Evolutionary conservation across 768 basidiomycete genomes (phyloP).

Genomic region (Kwoniella europaea): DNA sequence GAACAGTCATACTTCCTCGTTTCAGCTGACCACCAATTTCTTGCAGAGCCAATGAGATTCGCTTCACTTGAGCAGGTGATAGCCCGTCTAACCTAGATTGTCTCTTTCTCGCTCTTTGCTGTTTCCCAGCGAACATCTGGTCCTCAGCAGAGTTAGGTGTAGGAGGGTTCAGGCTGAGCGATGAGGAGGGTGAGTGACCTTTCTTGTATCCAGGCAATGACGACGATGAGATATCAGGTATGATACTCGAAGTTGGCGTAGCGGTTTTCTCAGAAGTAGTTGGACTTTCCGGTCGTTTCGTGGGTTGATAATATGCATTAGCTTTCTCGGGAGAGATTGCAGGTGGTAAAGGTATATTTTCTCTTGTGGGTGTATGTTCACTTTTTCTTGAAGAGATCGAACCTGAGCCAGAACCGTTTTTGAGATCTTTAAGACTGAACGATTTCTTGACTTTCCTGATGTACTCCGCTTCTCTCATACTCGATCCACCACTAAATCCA

Average conservation of each 20-base stretch:
- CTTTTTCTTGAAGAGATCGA: slow-evolving; percentile 25
- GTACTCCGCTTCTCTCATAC: slow-evolving; percentile 48
- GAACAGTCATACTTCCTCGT: slow-evolving; percentile 8
- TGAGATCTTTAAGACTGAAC: slow-evolving; percentile 33
- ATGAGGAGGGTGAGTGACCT: slow-evolving; percentile 15
- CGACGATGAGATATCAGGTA: slow-evolving; percentile 12
- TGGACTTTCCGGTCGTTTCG: slow-evolving; percentile 15
- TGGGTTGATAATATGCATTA: slow-evolving; percentile 20
- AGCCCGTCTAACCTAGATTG: slow-evolving; percentile 42
- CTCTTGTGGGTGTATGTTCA: slow-evolving; percentile 21
- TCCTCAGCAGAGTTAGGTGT: slow-evolving; percentile 12
- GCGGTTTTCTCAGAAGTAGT: slow-evolving; percentile 32
- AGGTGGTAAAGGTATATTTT: slow-evolving; percentile 22
- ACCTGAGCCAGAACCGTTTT: slow-evolving; percentile 23
- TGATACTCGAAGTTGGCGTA: slow-evolving; percentile 33
- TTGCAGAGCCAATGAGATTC: slow-evolving; percentile 47
- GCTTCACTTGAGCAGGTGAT: slow-evolving; percentile 45
- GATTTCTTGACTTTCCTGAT: slow-evolving; percentile 42
- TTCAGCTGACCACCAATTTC: slow-evolving; percentile 39
- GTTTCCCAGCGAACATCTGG: slow-evolving; percentile 3
- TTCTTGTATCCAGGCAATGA: not conserved
- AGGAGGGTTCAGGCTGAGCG: slow-evolving; percentile 10
- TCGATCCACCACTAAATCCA: slow-evolving; percentile 45
- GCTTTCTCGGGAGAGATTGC: slow-evolving; percentile 35
- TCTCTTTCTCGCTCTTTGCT: slow-evolving; percentile 21